Base-by-base conservation (phyloP, 108 stramenopile genomes). In the Cyclotella kingstonii region DNA sequence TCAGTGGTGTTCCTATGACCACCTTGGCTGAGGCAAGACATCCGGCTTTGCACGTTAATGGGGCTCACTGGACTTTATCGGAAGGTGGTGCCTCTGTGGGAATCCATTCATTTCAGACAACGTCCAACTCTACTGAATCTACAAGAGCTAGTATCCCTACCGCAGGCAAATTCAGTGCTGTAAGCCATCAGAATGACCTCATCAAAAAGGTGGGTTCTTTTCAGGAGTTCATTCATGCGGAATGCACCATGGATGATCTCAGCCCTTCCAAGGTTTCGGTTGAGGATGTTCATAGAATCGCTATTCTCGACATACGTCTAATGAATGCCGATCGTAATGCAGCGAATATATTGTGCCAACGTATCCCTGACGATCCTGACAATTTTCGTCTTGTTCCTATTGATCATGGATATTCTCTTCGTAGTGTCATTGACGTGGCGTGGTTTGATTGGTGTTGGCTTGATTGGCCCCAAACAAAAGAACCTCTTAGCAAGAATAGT, bases 371-470 rank as follows among this genome's bases (percentile, higher is more conserved):
- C 45, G 80, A 89, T 48, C 66, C 78, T 17, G 72, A 69, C 29
- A 63, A 78, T 62, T 78, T 93, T 38, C 80, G 87, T 45, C 80
- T 99, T 21, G 75, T 97, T 10, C 98, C 98, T 14, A 99, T 99
- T 68, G 98, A 99, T 83, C 98, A 99, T 68, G 98, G 98, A 8
- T 96, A 93, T 38, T 95, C 93, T 68, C 81, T 99, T 2, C 81
- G 97, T n/a, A 82, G 90, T 45, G 77, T 79, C 23, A 77, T 90
- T 5, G 93, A 95, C 64, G 94, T 97, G n/a, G 94, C 86, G 4
- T 97, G 96, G 95, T 96, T 94, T 76, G 97, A 99, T 75, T 96
- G 95, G 97, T 95, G 95, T 49, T 99, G 98, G 98, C 75, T 99
- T 23, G 94, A 97, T 64, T 99, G 95, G 95, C 88, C 92, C 4